Percentiles rank a stretch among this genome's conserved stretches.
phyloP scores from a whole-genome alignment of 2,329 filamentous ascomycete genomes.

The Ophiocordyceps camponoti-saundersi region DNA sequence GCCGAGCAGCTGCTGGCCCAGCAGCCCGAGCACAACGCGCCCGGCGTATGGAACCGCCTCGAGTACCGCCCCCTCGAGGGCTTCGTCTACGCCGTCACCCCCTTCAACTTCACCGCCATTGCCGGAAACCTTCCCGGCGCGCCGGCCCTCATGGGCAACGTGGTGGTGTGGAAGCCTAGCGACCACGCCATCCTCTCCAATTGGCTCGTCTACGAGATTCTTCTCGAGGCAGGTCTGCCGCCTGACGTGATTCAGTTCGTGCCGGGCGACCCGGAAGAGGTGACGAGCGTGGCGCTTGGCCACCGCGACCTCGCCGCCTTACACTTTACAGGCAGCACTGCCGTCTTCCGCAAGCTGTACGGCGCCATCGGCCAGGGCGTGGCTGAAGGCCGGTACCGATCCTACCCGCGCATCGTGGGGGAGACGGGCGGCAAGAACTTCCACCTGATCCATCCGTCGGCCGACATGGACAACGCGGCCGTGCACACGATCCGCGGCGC shows the following conservation, averaged over 20 bases:
- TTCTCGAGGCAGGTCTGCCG: slow-evolving; percentile 80
- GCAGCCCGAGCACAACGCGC: slow-evolving; percentile 69
- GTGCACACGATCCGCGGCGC: slow-evolving; percentile 72
- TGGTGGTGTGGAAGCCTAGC: slow-evolving; percentile 94
- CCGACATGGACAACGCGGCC: slow-evolving; percentile 63
- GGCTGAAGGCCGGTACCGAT: slow-evolving; percentile 63
- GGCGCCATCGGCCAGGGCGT: slow-evolving; percentile 71
- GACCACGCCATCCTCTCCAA: slow-evolving; percentile 78
- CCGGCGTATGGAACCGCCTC: slow-evolving; percentile 80
- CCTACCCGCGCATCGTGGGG: slow-evolving; percentile 78
- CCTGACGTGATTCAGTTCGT: slow-evolving; percentile 86
- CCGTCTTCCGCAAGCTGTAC: slow-evolving; percentile 78
- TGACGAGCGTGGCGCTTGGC: slow-evolving; percentile 60
- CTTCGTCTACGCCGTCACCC: slow-evolving; percentile 86
- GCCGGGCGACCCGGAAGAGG: slow-evolving; percentile 69
- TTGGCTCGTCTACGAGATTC: slow-evolving; percentile 78
- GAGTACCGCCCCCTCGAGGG: slow-evolving; percentile 85
- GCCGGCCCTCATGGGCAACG: slow-evolving; percentile 81
- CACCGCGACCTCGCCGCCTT: slow-evolving; percentile 77
- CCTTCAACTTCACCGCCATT: slow-evolving; percentile 97
- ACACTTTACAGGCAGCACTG: slow-evolving; percentile 87
- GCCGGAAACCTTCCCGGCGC: slow-evolving; percentile 71
- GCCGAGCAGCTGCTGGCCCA: slow-evolving; percentile 79
- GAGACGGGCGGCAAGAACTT: slow-evolving; percentile 94
- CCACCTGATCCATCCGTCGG: slow-evolving; percentile 63